Conservation (phyloP, 202 grass and related monocot genomes). For the Cymbopogon flexuosus region DNA sequence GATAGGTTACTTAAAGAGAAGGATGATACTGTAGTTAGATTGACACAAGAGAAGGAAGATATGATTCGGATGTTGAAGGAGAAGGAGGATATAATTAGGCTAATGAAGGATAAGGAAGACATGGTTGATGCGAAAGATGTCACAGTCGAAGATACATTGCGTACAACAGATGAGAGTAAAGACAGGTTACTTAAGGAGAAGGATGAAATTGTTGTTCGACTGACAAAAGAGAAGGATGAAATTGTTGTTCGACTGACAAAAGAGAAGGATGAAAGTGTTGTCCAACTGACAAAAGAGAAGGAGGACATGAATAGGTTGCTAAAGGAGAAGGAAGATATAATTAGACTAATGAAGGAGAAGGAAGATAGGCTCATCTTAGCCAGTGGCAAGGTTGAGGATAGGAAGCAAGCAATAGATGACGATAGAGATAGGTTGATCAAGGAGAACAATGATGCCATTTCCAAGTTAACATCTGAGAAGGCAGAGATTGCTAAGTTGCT, state of each 20-base stretch:
- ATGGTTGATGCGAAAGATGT: slow-evolving; percentile 22
- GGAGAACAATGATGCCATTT: slow-evolving; percentile 39
- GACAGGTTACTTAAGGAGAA: slow-evolving; percentile 45
- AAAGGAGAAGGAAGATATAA: slow-evolving; percentile 38
- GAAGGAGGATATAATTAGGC: slow-evolving; percentile 42
- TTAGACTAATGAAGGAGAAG: slow-evolving; percentile 44
- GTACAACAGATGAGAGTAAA: neutral
- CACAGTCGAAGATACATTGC: neutral
- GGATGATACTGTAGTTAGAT: slow-evolving; percentile 37
- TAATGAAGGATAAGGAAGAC: slow-evolving; percentile 41
- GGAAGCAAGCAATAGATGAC: slow-evolving; percentile 19
- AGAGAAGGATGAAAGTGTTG: slow-evolving; percentile 33
- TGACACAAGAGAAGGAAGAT: slow-evolving; percentile 39
- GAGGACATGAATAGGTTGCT: slow-evolving; percentile 41
- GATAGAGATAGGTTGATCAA: slow-evolving; percentile 36
- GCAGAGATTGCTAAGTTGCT: slow-evolving; percentile 39
- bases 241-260: slow-evolving; percentile 27
- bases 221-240: slow-evolving; percentile 38
- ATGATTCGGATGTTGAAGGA: slow-evolving; percentile 42
- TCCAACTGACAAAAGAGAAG: slow-evolving; percentile 35
- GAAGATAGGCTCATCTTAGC: slow-evolving; percentile 24
- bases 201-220: slow-evolving; percentile 26
- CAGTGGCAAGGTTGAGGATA: neutral
- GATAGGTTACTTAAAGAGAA: slow-evolving; percentile 44
- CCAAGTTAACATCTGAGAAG: slow-evolving; percentile 32